Evolutionary conservation across 306 rosid species (phyloP).

Genomic region (Prunus mume): DNA sequence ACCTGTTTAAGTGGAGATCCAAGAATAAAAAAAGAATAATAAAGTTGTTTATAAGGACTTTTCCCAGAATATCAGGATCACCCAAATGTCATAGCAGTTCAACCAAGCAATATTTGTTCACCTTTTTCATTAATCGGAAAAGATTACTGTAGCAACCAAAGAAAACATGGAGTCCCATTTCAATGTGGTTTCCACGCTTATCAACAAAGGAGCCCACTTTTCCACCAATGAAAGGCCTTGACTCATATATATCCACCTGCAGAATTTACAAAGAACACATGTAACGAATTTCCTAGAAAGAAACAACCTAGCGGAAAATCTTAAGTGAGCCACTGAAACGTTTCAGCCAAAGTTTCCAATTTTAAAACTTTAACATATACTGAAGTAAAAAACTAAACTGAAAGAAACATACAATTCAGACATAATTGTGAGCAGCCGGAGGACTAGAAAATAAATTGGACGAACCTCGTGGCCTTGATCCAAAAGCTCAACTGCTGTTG

Average conservation of each 20-base stretch:
- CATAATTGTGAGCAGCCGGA: background rate
- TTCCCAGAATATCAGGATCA: background rate
- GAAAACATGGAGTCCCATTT: constrained; percentile 98
- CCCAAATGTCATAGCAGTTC: constrained; percentile 1
- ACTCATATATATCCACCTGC: constrained; percentile 96
- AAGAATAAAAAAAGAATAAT: background rate
- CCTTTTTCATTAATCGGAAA: constrained; percentile 96
- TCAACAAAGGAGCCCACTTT: constrained; percentile 98
- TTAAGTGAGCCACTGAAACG: background rate
- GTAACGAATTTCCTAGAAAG: constrained; percentile 8
- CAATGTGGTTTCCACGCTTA: constrained; percentile 86
- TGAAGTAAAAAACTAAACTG: background rate
- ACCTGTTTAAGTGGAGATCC: constrained; percentile 50
- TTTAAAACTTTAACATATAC: background rate
- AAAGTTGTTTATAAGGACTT: too few species aligned
- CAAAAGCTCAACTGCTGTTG: constrained; percentile 96
- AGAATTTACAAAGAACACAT: constrained; percentile 16
- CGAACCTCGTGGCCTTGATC: constrained; percentile 98
- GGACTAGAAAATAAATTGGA: constrained; percentile 8
- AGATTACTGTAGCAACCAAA: constrained; percentile 98
- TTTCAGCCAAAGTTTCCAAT: constrained; percentile 1
- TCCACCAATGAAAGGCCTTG: constrained; percentile 87
- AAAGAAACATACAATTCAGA: constrained; percentile 2
- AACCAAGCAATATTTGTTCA: constrained; percentile 27
- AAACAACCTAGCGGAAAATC: background rate